phyloP scores from a whole-genome alignment of 148 eudicot genomes.

The Vaccinium corymbosum region DNA sequence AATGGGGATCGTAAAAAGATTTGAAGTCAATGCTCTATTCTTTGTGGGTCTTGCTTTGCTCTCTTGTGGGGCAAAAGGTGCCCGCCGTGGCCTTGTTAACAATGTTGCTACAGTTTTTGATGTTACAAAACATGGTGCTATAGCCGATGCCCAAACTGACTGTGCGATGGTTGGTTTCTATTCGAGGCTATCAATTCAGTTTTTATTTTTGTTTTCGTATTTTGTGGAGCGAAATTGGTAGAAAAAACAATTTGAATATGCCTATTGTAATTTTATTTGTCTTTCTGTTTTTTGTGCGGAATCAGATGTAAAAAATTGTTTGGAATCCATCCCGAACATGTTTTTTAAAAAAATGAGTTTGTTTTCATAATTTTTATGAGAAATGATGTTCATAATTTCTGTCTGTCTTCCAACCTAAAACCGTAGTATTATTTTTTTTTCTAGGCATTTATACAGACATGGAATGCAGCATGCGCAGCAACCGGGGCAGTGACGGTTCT shows the following conservation, averaged over 20 bases:
- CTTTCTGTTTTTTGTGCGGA: not conserved
- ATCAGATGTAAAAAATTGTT: not conserved
- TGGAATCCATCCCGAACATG: no score
- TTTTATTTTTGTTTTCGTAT: not conserved
- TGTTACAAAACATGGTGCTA: slow-evolving; percentile 12
- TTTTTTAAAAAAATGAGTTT: not conserved
- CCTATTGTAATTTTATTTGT: not conserved
- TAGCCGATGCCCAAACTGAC: slow-evolving; percentile 9
- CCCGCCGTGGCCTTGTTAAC: slow-evolving; percentile 11
- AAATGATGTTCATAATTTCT: no score
- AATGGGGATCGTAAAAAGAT: not conserved
- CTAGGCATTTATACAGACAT: slow-evolving; percentile 5
- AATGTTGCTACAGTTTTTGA: slow-evolving; percentile 22
- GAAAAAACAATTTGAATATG: not conserved
- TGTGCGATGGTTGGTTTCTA: not conserved
- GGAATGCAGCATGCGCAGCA: not conserved
- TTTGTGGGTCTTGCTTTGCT: slow-evolving; percentile 17
- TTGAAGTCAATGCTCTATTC: not conserved
- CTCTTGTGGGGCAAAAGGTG: slow-evolving; percentile 12
- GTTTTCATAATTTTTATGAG: not conserved
- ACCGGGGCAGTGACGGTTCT: slow-evolving; percentile 36
- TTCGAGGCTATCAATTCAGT: not conserved
- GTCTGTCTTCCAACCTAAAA: not conserved
- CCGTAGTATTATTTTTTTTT: not conserved
- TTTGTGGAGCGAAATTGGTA: not conserved